Evolutionary conservation across 768 basidiomycete species (phyloP), one percentile per base, ranked within the genome.

Genomic region (Phaffia tasmanica): DNA sequence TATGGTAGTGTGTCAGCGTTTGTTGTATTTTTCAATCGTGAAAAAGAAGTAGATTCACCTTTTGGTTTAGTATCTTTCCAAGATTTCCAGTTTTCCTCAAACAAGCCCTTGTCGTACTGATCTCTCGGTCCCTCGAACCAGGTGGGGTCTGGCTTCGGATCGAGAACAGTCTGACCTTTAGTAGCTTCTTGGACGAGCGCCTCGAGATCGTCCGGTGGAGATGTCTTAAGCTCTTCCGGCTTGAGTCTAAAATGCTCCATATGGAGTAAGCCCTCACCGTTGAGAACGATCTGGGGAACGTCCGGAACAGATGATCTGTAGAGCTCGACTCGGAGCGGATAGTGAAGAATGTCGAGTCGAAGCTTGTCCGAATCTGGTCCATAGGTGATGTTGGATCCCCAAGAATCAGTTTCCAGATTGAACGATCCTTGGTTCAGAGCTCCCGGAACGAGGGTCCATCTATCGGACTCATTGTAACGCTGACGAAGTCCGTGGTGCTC

Each of bases 31-130:
- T 16, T 23, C 30, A 50, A 4, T 18, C 50, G 23, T 15, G 1
- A 23, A 48, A 2, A 16, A 18, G 18, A 53, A 27, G 29, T 16
- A 50, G 62, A 57, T 72, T 64, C 51, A 93, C 94, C 94, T 80
- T 95, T 98, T 0, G 94, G 94, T 76, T 98, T 99, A 1, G 84
- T 81, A 74, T 99, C 95, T 0, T 85, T 90, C 86, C 90, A 93
- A 5, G 86, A 82, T 27, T 78, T 82, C 76, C 88, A 99, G 0
- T 79, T 82, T 77, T 99, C 95, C 68, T 93, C 89, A 86, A 90
- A 99, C 74, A 82, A 86, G 30, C 80, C 89, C 69, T 88, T 86
- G 72, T 94, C 87, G 21, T 78, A 77, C 15, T 88, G 85, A 16
- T 63, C 67, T 50, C 60, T 63, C 23, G 48, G 55, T n/a, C 90